Conservation (phyloP, 164 flowering plant species). For the Kingdonia uniflora region DNA sequence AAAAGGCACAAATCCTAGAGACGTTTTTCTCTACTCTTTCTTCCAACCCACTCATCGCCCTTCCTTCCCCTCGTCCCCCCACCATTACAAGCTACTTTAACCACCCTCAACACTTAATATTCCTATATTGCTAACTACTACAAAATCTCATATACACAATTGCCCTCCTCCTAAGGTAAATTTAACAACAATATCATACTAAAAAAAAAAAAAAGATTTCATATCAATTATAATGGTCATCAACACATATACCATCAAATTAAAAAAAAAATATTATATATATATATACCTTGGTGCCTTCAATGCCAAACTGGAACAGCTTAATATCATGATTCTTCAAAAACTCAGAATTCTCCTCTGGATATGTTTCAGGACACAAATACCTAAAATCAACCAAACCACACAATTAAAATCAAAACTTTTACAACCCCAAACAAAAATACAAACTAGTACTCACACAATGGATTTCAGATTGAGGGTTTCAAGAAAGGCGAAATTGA, state of each 20-base stretch:
- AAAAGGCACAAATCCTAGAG: too few relatives aligned
- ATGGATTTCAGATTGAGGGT: conserved; percentile 53
- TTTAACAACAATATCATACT: too few relatives aligned
- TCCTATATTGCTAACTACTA: too few relatives aligned
- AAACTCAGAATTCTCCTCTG: conserved; percentile 43
- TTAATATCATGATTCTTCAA: conserved; percentile 32
- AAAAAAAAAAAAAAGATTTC: too few relatives aligned
- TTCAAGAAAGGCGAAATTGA: conserved; percentile 36
- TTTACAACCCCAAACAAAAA: background rate
- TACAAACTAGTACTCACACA: conserved; percentile 23
- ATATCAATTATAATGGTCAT: too few relatives aligned
- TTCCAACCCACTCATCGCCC: too few relatives aligned
- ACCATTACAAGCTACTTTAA: too few relatives aligned
- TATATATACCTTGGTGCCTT: conserved; percentile 48
- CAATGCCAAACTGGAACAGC: conserved; percentile 54
- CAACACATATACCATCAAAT: background rate
- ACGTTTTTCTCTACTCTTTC: too few relatives aligned
- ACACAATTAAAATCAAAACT: background rate
- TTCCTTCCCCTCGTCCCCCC: too few relatives aligned
- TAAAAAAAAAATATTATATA: conserved; percentile 3
- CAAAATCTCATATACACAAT: too few relatives aligned
- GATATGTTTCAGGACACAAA: conserved; percentile 66
- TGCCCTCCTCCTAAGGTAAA: too few relatives aligned
- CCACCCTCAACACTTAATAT: too few relatives aligned
- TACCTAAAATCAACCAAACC: conserved; percentile 29